phyloP scores from a whole-genome alignment of 202 grass and related monocot genomes.

The Panicum virgatum region DNA sequence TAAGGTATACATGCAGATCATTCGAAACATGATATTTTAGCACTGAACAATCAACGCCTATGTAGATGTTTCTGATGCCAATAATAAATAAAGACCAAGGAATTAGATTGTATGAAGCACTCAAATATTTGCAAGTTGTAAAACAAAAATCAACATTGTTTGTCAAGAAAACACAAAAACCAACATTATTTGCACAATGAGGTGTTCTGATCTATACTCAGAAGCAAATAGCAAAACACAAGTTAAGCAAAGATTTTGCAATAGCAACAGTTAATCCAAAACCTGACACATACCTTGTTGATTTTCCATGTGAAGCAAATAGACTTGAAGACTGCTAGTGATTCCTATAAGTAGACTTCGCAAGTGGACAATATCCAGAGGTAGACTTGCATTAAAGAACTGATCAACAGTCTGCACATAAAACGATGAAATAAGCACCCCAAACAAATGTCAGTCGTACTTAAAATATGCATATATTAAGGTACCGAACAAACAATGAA shows the following conservation, averaged over 20 bases:
- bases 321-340: constrained; percentile 72
- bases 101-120: not conserved
- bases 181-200: not conserved
- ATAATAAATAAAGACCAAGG: not conserved
- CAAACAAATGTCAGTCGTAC: constrained; percentile 19
- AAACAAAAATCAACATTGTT: not conserved
- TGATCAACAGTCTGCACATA: constrained; percentile 79
- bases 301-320: constrained; percentile 79
- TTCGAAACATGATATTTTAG: not conserved
- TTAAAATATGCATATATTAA: constrained; percentile 25
- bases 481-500: not conserved
- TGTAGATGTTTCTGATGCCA: not conserved
- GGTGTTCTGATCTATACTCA: not conserved
- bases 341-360: constrained; percentile 85
- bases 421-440: constrained; percentile 33
- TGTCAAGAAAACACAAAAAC: not conserved
- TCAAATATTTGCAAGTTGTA: not conserved
- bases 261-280: not conserved
- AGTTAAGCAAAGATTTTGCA: not conserved
- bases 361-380: constrained; percentile 72
- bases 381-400: constrained; percentile 77
- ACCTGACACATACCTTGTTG: constrained; percentile 74
- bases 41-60: not conserved
- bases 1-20: not conserved
- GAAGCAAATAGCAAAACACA: not conserved